Conservation (phyloP, 345 rosid species). For the Balakata baccata region DNA sequence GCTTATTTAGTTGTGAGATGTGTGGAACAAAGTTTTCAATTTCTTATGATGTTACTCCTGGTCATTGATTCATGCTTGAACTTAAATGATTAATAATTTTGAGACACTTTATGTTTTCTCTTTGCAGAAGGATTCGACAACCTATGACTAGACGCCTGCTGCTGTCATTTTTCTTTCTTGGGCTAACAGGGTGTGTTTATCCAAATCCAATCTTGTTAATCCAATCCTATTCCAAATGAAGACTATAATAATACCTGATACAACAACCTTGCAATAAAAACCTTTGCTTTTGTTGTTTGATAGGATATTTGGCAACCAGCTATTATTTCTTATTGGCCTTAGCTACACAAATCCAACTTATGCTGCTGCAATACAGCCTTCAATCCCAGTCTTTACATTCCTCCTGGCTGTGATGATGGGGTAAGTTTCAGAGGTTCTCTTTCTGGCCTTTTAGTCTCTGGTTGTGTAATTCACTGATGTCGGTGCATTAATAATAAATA, state of each 20-base stretch:
- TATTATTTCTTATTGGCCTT: conserved; percentile 89
- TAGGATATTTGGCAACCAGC: conserved; percentile 98
- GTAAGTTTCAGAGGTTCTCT: conserved; percentile 39
- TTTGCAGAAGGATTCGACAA: conserved; percentile 63
- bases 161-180: conserved; percentile 77
- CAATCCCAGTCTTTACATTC: conserved; percentile 96
- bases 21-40: background rate
- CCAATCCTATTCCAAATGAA: conserved; percentile 7
- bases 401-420: conserved; percentile 88
- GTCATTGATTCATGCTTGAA: background rate
- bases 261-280: conserved; percentile 10
- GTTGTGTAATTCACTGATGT: background rate
- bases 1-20: background rate
- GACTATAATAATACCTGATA: background rate
- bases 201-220: conserved; percentile 9
- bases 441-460: background rate
- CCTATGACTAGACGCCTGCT: conserved; percentile 69
- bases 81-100: background rate
- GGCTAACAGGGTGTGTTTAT: conserved; percentile 72
- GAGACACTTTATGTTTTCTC: background rate
- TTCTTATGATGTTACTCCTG: background rate
- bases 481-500: too few species aligned
- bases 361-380: conserved; percentile 97
- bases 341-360: conserved; percentile 95
- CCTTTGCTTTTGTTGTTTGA: conserved; percentile 19